Base-by-base conservation (phyloP, 164 flowering plant genomes). In the Magnolia kwangsiensis region DNA sequence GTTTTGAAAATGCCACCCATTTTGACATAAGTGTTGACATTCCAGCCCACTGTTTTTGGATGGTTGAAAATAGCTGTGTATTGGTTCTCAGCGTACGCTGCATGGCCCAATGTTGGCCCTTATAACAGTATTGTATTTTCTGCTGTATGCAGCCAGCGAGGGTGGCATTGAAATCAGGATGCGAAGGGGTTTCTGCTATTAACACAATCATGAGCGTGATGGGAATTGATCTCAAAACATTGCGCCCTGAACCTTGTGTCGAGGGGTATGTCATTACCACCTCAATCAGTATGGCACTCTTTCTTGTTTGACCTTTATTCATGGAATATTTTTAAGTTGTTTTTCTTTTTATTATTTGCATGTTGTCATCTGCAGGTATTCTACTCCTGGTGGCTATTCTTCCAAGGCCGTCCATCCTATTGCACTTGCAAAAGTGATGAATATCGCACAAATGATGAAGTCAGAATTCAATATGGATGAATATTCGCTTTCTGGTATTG, bases 311-410 rank as follows among this genome's bases (percentile, higher is more conserved):
- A 8, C 21, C 74, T 67, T 67, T 31, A 11, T 51, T 49, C 13
- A 55, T 55, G 61, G 4, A 8, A 55, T 55, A 55, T 55, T 55
- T 55, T 55, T 9, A 55, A 11, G 61, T 16, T 55, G 61, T 2
- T 55, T 11, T 69, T 4, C 51, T 67, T 75, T n/a, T 16, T 2
- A 31, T 67, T 58, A n/a, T 59, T 1, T 78, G 58, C 29, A 37
- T 7, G 50, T 63, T 51, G 21, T 69, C 74, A 59, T 81, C 51
- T 63, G 67, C 78, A 96, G 99, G 69, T 96, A 94, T 85, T 92
- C 99, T 24, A 96, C 99, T 72, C 99, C 98, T 64, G 99, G 99
- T 3, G 99, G 99, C 58, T 96, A 96, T 80, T 96, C 99, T 72
- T 82, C 83, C 65, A 94, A 92, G 87, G 99, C 99, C 64, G 98